Conservation (phyloP, 73 alveolate species). For the Paramecium primaurelia region DNA sequence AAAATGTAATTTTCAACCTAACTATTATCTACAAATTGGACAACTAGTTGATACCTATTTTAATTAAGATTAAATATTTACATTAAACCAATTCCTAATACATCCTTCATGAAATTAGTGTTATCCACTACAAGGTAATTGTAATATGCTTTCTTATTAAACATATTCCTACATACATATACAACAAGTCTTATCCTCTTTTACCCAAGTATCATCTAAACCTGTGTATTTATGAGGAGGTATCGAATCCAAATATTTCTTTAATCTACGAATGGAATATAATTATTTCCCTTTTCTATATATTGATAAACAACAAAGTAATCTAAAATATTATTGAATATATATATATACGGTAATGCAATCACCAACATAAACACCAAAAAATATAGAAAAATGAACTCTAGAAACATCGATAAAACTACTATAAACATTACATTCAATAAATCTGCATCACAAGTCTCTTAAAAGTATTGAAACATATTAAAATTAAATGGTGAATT, state of each 20-base stretch:
- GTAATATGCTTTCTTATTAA: not conserved
- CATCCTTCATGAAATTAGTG: conserved; percentile 14
- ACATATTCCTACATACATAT: not conserved
- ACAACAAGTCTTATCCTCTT: not conserved
- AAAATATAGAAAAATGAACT: not conserved
- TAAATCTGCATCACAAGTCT: not conserved
- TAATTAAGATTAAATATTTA: not conserved
- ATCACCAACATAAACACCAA: not conserved
- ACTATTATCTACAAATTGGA: not conserved
- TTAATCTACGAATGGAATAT: not conserved
- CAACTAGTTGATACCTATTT: not conserved
- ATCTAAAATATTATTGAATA: not conserved
- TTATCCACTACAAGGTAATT: not conserved
- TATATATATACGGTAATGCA: not conserved
- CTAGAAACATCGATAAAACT: not conserved
- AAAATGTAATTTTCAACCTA: not conserved
- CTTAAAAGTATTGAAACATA: not conserved
- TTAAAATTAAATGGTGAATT: not conserved
- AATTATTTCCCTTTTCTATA: not conserved
- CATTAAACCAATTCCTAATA: conserved; percentile 21
- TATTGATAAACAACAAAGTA: not conserved
- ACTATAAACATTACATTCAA: not conserved
- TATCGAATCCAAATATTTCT: not conserved
- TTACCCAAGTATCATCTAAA: not conserved
- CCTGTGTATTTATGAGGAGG: not conserved